Base-by-base conservation (phyloP, 345 rosid genomes). In the Citrus cavaleriei region DNA sequence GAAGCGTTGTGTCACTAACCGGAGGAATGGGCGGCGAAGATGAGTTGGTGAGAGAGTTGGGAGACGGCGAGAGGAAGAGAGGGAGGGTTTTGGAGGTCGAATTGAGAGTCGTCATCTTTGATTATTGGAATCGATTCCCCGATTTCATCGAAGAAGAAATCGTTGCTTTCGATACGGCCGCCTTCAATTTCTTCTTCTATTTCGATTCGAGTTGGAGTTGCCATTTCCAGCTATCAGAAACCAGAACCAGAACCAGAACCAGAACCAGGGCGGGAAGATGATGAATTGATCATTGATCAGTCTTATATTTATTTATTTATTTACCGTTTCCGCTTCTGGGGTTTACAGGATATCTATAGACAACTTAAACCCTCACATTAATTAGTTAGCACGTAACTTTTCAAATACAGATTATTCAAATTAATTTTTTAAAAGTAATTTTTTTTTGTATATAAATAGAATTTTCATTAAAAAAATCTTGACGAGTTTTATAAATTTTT, bases 51-150 rank as follows among this genome's bases (percentile, higher is more conserved):
- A 76, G 62, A 87, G 70, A 68, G 79, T 65, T 90, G 85, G 73
- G 98, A 90, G 83, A 92, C 79, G 68, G 95, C 94, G 49, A 96
- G 92, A 64, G 98, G 92, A 74, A 83, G 91, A 59, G 91, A 80
- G 2, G 99, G 98, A 82, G 92, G 90, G 74, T 66, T 84, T 38
- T 81, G 84, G 35, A 81, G 80, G 65, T 88, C 84, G 87, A 85
- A 93, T 34, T 38, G 72, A 67, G 89, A 66, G 70, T 85, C 81
- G 5, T 76, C n/a, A 25, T 83, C 66, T 49, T 65, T 80, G 83
- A 95, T 76, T 54, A 54, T 18, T 35, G 81, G 88, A 30, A 96
- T 74, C 62, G 95, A 82, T 73, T 83, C 89, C 54, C 99, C 98
- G 81, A 96, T 86, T 74, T 74, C 85, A 22, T 90, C 84, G 81